Percentiles rank a stretch among this genome's conserved stretches.
phyloP scores from a whole-genome alignment of 1,284 basidiomycete genomes.

The Cryptococcus depauperatus region DNA sequence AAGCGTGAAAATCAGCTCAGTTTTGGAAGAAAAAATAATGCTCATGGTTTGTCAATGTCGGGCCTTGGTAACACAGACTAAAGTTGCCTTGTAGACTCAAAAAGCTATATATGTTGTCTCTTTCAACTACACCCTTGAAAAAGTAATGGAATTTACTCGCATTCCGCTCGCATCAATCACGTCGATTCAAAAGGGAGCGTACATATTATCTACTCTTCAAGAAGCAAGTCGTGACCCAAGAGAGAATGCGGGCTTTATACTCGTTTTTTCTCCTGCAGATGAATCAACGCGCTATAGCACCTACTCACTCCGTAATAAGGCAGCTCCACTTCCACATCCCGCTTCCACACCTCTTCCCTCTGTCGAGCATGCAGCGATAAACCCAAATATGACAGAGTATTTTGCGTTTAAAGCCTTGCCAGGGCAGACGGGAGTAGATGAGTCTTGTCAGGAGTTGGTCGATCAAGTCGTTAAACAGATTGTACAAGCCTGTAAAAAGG shows the following conservation, averaged over 20 bases:
- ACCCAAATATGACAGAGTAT: conserved; percentile 29
- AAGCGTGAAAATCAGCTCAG: conserved; percentile 61
- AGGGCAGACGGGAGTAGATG: conserved; percentile 51
- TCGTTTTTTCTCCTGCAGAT: conserved; percentile 64
- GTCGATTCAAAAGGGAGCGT: conserved; percentile 78
- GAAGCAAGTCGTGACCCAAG: conserved; percentile 74
- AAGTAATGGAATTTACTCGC: conserved; percentile 80
- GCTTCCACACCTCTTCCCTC: conserved; percentile 9
- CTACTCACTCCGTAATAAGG: conserved; percentile 67
- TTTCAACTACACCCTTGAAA: conserved; percentile 84
- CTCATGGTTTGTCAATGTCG: conserved; percentile 57
- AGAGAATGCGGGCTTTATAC: conserved; percentile 76
- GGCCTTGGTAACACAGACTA: conserved; percentile 4
- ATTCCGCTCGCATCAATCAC: conserved; percentile 76
- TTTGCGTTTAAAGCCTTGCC: conserved; percentile 49
- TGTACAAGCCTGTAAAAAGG: conserved; percentile 57
- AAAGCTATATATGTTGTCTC: conserved; percentile 62
- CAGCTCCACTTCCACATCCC: conserved; percentile 5
- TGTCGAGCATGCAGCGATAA: conserved; percentile 14
- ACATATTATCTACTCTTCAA: conserved; percentile 82
- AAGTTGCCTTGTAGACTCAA: conserved; percentile 48
- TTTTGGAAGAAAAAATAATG: conserved; percentile 82
- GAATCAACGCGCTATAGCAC: conserved; percentile 63
- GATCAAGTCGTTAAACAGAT: conserved; percentile 66
- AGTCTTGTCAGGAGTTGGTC: conserved; percentile 68